Conservation (phyloP, 331 rosid genomes). For the Dryas integrifolia region DNA sequence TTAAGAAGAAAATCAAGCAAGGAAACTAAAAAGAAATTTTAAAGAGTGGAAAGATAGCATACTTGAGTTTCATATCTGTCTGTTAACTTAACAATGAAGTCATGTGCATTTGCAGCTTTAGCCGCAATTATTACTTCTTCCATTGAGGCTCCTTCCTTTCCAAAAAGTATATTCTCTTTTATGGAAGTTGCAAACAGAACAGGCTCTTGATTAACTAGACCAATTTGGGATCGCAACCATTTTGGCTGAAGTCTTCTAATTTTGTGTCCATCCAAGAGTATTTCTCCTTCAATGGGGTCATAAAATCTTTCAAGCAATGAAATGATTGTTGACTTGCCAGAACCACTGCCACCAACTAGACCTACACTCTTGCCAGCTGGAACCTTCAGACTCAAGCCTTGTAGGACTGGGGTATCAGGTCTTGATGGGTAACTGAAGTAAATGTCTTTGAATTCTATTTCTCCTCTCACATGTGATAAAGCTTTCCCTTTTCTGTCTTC, state of each 20-base stretch:
- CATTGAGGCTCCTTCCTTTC: constrained; percentile 85
- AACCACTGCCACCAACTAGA: constrained; percentile 87
- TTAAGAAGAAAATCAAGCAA: neutral
- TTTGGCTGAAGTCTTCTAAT: constrained; percentile 66
- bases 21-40: neutral
- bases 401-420: constrained; percentile 61
- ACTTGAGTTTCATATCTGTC: constrained; percentile 96
- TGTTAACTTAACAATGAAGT: constrained; percentile 66
- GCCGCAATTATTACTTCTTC: constrained; percentile 65
- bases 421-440: constrained; percentile 74
- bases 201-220: constrained; percentile 87
- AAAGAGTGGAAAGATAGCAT: constrained; percentile 28
- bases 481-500: constrained; percentile 79
- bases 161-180: constrained; percentile 75
- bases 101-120: constrained; percentile 87
- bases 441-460: constrained; percentile 54
- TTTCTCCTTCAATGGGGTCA: constrained; percentile 77
- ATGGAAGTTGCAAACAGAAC: constrained; percentile 91
- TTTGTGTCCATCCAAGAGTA: constrained; percentile 73
- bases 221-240: constrained; percentile 89
- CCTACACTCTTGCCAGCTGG: constrained; percentile 82
- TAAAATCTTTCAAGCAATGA: constrained; percentile 87
- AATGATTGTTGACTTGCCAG: constrained; percentile 82
- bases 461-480: constrained; percentile 78
- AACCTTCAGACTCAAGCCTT: constrained; percentile 62